Conservation (phyloP, 441 rosid genomes). For the Jatropha multifida region DNA sequence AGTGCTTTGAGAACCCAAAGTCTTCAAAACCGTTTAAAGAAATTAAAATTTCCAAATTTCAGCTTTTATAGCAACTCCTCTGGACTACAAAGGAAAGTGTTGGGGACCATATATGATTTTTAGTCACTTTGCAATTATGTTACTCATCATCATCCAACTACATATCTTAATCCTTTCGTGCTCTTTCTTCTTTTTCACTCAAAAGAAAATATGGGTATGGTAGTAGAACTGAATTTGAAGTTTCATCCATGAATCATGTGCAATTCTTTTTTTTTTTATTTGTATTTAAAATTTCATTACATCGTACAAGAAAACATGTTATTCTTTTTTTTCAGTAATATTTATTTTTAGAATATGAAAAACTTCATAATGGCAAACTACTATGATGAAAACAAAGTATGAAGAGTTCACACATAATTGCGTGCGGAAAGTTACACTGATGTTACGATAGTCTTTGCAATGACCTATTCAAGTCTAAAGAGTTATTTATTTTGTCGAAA, state of each 20-base stretch:
- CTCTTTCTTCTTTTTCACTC: neutral
- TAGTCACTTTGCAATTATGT: neutral
- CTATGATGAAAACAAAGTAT: no score
- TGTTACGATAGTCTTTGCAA: no score
- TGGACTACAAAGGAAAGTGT: neutral
- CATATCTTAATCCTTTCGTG: neutral
- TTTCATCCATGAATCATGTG: neutral
- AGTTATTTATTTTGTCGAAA: no score
- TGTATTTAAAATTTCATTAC: neutral
- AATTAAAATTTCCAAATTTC: neutral
- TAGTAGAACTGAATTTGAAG: neutral
- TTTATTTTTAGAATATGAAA: no score
- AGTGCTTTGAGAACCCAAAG: neutral
- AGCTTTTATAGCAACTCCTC: neutral
- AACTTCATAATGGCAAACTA: no score
- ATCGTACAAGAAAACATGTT: neutral
- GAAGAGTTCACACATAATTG: no score
- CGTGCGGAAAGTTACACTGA: no score
- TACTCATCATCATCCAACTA: slow-evolving; percentile 9
- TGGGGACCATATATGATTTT: neutral
- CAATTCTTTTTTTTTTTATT: no score
- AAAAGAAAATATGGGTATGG: neutral
- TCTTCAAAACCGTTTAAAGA: neutral
- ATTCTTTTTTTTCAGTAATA: no score
- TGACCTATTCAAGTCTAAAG: no score